Evolutionary conservation across 139 green algal species (phyloP), one percentile per base, ranked within the genome.

Genomic region (Chlorella sorokiniana): DNA sequence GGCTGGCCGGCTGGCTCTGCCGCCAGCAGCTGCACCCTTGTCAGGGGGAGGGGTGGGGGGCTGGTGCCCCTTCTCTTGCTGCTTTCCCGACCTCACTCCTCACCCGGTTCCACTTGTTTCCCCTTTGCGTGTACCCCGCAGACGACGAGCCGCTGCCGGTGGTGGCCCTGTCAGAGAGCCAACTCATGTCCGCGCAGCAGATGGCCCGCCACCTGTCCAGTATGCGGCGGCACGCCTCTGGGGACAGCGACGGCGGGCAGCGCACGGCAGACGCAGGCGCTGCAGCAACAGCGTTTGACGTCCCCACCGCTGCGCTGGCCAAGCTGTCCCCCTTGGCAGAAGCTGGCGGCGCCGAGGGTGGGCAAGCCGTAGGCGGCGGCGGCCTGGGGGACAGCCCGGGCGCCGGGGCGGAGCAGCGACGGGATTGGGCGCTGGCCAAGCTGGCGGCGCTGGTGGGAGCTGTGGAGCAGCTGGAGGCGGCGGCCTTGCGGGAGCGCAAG

Each of bases 131-230:
- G 6, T 65, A 6, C 18, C 56, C 16, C n/a, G 56, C 56, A 65
- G 56, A 6, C 18, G 18, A 65, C 41, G 44, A 27, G 25, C 20
- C 70, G 23, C 20, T 14, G 70, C 70, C 44, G 4, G 51, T 52
- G 37, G 37, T 79, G 10, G 73, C 37, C 22, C 18, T 79, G 41
- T 51, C 59, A 2, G 40, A 56, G 59, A 81, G 75, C 59, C 40
- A 81, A n/a, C 40, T 81, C 40, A 40, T 29, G 59, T 37, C 61
- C 41, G 56, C 56, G 41, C 75, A 63, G 75, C 75, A 72, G 41
- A 79, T 67, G 72, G 72, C 72, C 14, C 72, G 52, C 18, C 70
- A 77, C 70, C n/a, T 77, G 44, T 77, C 70, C 1, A 25, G 70
- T 77, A 77, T 77, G 70, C 22, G 3, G 4, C 70, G 29, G 44